phyloP scores from a whole-genome alignment of 1,284 basidiomycete species.

The Trichosporon coremiiforme region DNA sequence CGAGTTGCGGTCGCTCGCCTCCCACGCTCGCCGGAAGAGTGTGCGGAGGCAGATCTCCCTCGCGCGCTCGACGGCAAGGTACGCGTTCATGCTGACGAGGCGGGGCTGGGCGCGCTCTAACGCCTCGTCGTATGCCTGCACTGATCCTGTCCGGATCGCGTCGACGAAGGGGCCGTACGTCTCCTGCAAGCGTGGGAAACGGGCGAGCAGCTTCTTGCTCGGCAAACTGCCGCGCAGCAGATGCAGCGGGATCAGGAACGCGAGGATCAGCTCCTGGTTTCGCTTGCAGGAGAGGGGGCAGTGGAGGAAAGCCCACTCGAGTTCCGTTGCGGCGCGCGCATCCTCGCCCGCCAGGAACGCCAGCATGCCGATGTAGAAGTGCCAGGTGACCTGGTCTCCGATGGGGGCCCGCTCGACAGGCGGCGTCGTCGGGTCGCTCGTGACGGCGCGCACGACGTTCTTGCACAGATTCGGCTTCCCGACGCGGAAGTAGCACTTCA shows the following conservation, averaged over 20 bases:
- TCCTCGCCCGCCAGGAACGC: slow-evolving; percentile 92
- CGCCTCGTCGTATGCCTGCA: slow-evolving; percentile 76
- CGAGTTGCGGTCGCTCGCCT: slow-evolving; percentile 68
- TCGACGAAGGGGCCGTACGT: slow-evolving; percentile 78
- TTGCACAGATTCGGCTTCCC: slow-evolving; percentile 87
- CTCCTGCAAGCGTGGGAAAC: slow-evolving; percentile 71
- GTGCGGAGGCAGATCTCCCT: slow-evolving; percentile 82
- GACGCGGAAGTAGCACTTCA: slow-evolving; percentile 95
- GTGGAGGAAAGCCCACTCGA: slow-evolving; percentile 77
- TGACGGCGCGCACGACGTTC: slow-evolving; percentile 85
- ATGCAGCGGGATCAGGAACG: slow-evolving; percentile 84
- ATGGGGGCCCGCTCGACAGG: slow-evolving; percentile 73
- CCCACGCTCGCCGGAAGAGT: slow-evolving; percentile 86
- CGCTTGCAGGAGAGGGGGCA: slow-evolving; percentile 68
- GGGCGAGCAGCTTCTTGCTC: slow-evolving; percentile 65
- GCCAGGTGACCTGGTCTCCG: slow-evolving; percentile 86
- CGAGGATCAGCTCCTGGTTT: slow-evolving; percentile 88
- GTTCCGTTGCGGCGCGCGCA: slow-evolving; percentile 76
- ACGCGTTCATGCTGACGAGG: slow-evolving; percentile 79
- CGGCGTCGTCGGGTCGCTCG: slow-evolving; percentile 81
- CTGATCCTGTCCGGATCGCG: slow-evolving; percentile 75
- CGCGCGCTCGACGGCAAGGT: slow-evolving; percentile 82
- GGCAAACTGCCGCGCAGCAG: slow-evolving; percentile 84
- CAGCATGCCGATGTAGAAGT: slow-evolving; percentile 91
- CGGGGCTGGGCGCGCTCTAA: slow-evolving; percentile 68